Conservation (phyloP, 179 eudicot genomes). For the Silene vulgaris region DNA sequence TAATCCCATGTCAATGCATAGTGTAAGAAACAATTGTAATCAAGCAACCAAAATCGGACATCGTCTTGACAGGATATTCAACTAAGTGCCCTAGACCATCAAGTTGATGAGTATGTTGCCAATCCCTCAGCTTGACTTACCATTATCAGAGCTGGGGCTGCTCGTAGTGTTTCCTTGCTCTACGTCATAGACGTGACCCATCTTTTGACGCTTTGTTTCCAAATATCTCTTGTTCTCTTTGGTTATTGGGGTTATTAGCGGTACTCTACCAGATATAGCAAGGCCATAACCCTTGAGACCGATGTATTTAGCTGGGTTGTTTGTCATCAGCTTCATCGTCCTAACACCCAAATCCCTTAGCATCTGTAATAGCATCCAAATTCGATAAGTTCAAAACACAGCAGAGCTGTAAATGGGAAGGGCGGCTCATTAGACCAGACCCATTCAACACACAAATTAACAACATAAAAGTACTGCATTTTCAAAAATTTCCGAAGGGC, state of each 20-base stretch:
- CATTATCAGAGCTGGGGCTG: constrained; percentile 22
- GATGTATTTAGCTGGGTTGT: constrained; percentile 72
- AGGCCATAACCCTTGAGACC: constrained; percentile 87
- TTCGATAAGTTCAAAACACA: not conserved
- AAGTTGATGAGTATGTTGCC: not conserved
- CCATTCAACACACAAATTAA: too few species aligned
- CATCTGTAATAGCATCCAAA: constrained; percentile 43
- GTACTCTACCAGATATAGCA: constrained; percentile 63
- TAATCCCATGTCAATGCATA: not conserved
- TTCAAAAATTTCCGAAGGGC: too few species aligned
- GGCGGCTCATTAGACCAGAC: not conserved
- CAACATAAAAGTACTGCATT: too few species aligned
- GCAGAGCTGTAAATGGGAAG: not conserved
- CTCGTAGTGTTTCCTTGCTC: constrained; percentile 21
- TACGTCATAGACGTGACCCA: constrained; percentile 68
- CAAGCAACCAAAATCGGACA: not conserved
- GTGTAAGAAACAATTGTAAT: not conserved
- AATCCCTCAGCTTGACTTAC: constrained; percentile 15
- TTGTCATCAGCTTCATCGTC: constrained; percentile 87
- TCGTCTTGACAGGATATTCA: not conserved
- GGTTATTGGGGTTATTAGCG: constrained; percentile 69
- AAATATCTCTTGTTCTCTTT: constrained; percentile 67
- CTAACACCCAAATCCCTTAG: constrained; percentile 77
- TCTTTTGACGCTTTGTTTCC: constrained; percentile 71
- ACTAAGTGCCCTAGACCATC: not conserved